Percentiles rank a stretch among this genome's conserved stretches.
These are phyloP conservation scores for Triangularia setosa DNA, from an alignment of 2,329 filamentous ascomycete genomes.

Conservation along the genomic window DNA sequence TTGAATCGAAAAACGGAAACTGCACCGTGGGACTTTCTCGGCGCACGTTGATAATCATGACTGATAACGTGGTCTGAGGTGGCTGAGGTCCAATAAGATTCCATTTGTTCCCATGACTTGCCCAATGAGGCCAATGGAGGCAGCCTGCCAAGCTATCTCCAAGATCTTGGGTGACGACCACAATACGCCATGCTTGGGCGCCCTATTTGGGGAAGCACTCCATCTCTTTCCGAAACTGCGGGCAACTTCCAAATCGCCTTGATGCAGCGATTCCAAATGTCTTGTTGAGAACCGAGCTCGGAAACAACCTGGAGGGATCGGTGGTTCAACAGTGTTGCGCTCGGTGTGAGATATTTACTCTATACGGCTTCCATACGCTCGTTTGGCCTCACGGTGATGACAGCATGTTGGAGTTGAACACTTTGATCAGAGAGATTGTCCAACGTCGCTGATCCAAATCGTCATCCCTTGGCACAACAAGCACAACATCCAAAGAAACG, in stretches of 20 bases:
- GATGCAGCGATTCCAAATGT: neutral
- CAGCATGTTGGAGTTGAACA: neutral
- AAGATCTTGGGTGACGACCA: conserved; percentile 1
- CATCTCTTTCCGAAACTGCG: neutral
- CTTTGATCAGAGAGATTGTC: neutral
- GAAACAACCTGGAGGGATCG: neutral
- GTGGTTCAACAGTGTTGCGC: neutral
- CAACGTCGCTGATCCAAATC: neutral
- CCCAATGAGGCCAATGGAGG: conserved; percentile 4
- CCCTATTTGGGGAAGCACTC: neutral
- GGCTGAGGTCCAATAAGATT: conserved; percentile 19
- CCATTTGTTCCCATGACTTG: neutral
- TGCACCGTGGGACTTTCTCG: conserved; percentile 12
- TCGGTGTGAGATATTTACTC: neutral
- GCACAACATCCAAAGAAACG: neutral
- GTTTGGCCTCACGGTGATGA: neutral
- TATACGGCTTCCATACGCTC: neutral
- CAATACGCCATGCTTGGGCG: neutral
- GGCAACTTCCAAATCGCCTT: neutral
- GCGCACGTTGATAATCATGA: conserved; percentile 14
- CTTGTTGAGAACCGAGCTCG: neutral
- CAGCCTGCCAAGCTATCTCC: conserved; percentile 18
- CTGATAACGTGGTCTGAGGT: conserved; percentile 11
- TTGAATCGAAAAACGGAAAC: conserved; percentile 3
- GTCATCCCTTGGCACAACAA: neutral